Conservation (phyloP, 768 basidiomycete species). For the Punctularia strigosozonata region DNA sequence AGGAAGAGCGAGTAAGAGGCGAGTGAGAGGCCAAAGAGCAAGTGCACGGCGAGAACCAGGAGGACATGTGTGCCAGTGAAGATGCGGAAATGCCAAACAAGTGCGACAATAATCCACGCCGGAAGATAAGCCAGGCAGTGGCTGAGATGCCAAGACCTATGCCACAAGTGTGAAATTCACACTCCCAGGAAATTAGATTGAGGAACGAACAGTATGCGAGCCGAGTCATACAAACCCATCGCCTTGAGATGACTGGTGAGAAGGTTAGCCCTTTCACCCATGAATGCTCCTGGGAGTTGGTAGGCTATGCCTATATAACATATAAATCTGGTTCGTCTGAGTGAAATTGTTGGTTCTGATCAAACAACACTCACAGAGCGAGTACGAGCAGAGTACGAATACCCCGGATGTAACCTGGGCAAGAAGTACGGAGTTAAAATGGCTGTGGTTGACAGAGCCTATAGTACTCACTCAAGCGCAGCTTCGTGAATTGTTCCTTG, state of each 20-base stretch:
- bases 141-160: constrained; percentile 52
- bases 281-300: constrained; percentile 62
- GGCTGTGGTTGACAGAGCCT: neutral
- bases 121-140: constrained; percentile 61
- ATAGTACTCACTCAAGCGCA: constrained; percentile 50
- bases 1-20: constrained; percentile 66
- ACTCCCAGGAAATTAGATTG: neutral
- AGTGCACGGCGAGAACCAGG: constrained; percentile 49
- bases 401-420: constrained; percentile 48
- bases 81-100: constrained; percentile 58
- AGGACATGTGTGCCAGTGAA: constrained; percentile 49
- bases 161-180: constrained; percentile 1
- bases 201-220: constrained; percentile 43
- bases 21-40: constrained; percentile 55
- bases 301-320: constrained; percentile 66
- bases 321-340: constrained; percentile 35
- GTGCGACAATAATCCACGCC: constrained; percentile 57
- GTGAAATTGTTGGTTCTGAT: neutral
- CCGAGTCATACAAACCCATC: constrained; percentile 68
- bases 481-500: constrained; percentile 39
- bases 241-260: constrained; percentile 67
- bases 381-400: constrained; percentile 51
- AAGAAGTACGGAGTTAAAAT: neutral
- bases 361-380: constrained; percentile 36
- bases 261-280: constrained; percentile 50